Conservation (phyloP, 1,139 yeast genomes). For the Torulaspora globosa region DNA sequence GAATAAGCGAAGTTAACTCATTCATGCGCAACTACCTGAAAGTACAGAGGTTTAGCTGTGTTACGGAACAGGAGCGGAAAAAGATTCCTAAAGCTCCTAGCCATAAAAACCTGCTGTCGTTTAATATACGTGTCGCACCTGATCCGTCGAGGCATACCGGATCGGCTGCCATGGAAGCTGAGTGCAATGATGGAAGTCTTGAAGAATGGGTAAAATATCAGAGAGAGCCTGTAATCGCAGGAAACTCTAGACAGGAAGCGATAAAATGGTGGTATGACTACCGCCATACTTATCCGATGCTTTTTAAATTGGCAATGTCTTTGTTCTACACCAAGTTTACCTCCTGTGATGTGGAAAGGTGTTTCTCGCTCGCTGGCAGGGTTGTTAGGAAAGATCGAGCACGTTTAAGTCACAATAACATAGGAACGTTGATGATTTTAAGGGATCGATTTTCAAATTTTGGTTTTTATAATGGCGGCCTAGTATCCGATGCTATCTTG, state of each 20-base stretch:
- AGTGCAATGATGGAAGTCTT: not conserved
- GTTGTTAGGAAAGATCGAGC: not conserved
- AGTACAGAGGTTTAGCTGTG: no score
- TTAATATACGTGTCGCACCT: no score
- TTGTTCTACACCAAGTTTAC: conserved; percentile 9
- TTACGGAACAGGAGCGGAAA: no score
- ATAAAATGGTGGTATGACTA: conserved; percentile 11
- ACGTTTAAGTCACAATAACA: not conserved
- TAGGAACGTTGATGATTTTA: conserved; percentile 9
- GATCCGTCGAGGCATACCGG: no score
- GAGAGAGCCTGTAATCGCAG: not conserved
- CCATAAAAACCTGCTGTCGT: no score
- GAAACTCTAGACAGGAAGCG: not conserved
- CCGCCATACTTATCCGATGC: conserved; percentile 7
- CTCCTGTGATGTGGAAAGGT: conserved; percentile 4
- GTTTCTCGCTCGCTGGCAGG: conserved; percentile 6
- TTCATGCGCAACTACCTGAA: no score
- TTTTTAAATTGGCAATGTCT: conserved; percentile 9
- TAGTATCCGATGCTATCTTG: no score
- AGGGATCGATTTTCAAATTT: conserved; percentile 11
- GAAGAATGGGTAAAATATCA: not conserved
- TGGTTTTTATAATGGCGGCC: conserved; percentile 4
- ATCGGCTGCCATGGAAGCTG: no score
- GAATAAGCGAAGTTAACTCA: no score
- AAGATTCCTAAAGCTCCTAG: no score